Base-by-base conservation (phyloP, 345 rosid species). In the Eucalyptus globulus region DNA sequence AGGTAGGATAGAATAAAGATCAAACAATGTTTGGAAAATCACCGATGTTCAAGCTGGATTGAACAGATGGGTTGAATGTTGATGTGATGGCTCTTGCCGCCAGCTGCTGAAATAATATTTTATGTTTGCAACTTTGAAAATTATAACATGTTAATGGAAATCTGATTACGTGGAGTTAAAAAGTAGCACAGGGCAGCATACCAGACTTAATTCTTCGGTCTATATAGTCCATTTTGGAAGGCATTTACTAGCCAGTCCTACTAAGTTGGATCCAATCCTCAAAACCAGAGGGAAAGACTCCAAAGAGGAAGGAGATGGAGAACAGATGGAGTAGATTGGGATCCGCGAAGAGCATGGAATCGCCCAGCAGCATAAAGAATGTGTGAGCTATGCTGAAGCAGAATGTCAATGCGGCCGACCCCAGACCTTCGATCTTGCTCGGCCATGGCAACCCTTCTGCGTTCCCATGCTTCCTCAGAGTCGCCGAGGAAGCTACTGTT, bases 391-490 rank as follows among this genome's bases (percentile, higher is more conserved):
- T 53, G 62, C 43, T 94, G 14, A 76, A 13, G 45, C 60, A 43
- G 19, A 92, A 91, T 62, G 89, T 94, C 76, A 85, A 92, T 89
- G 15, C 86, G 50, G 90, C 90, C 45, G 94, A 93, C 62, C 50
- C 24, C 17, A 91, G 94, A 87, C 37, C 88, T 11, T 87, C 89
- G 11, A 89, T 94, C 16, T 91, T 90, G 49, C 93, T 96, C 1
- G 94, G 89, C 87, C 94, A 91, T 44, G 98, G 98, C 21, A 94
- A 95, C 62, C 95, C 98, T 21, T 93, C 96, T 26, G 88, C 88
- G 9, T 95, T 90, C 54, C 93, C 94, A 1, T 88, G 92, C 92
- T 95, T 94, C 86, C 88, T 89, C 34, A 34, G 34, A 9, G 85
- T 49, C 3, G 93, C 96, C 1, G 95, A 91, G 62, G 95, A 94